A percentile compares a stretch with the other conserved stretches of the same genome.
phyloP scores from a whole-genome alignment of 2,329 filamentous ascomycete genomes.

The Paramyrothecium roridum region DNA sequence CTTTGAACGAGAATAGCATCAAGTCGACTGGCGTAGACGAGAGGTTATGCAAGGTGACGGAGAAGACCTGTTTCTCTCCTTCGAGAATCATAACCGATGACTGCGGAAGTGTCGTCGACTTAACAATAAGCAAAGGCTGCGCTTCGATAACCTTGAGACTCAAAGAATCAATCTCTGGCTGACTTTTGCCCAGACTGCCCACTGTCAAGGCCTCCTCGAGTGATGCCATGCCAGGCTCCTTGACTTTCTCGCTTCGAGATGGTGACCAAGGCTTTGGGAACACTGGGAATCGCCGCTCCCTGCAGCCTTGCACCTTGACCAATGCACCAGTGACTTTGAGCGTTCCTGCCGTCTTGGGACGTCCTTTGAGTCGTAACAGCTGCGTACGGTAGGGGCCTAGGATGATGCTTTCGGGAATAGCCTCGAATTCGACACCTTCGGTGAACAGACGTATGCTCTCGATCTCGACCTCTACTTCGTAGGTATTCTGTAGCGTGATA shows the following conservation, averaged over 20 bases:
- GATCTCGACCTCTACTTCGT: constrained; percentile 87
- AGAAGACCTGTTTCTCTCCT: constrained; percentile 77
- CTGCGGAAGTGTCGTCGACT: constrained; percentile 75
- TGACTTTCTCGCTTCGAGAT: constrained; percentile 68
- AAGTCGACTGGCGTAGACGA: constrained; percentile 78
- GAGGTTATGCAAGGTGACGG: constrained; percentile 75
- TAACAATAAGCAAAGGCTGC: constrained; percentile 75
- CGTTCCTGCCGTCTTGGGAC: constrained; percentile 62
- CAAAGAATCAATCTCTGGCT: constrained; percentile 48
- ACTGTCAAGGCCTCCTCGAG: constrained; percentile 43
- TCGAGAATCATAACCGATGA: constrained; percentile 90
- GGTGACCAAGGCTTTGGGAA: constrained; percentile 75
- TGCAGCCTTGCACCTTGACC: constrained; percentile 77
- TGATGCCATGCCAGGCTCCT: constrained; percentile 65
- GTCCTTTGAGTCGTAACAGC: constrained; percentile 68
- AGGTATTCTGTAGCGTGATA: constrained; percentile 88
- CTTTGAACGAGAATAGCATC: constrained; percentile 82
- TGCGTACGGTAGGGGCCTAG: constrained; percentile 84
- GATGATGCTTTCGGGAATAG: constrained; percentile 59
- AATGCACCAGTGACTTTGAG: constrained; percentile 75
- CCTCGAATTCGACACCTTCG: constrained; percentile 70
- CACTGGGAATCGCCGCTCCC: constrained; percentile 79
- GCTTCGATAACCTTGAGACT: constrained; percentile 72
- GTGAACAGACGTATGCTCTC: constrained; percentile 75
- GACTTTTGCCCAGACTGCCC: constrained; percentile 32